Base-by-base conservation (phyloP, 768 basidiomycete species). In the Rhizopogon sp. region DNA sequence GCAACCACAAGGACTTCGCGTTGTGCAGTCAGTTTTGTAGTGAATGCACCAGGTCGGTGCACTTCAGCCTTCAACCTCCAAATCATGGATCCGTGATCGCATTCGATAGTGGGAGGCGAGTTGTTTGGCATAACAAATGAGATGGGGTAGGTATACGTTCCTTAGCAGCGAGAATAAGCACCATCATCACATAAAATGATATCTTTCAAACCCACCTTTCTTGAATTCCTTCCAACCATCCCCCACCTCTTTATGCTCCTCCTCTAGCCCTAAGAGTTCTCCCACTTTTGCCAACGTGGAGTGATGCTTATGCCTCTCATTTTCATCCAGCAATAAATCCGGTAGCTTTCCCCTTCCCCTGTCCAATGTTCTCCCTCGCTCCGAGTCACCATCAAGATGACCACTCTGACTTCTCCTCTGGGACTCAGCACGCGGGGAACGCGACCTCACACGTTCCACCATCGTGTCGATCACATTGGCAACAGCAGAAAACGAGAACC, bases 71-170 rank as follows among this genome's bases (percentile, higher is more conserved):
- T 88, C 25, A 98, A 80, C 39, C 74, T 72, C 81, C 97, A 99
- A 1, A 66, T 64, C 4, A 97, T 88, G 2, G 82, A 78, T 7
- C 94, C 96, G 60, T 80, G 87, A 39, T 86, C 83, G 57, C 85
- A 84, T 41, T 78, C 74, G 58, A 98, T 75, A 0, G 85, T 84
- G 1, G 97, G 92, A 4, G 96, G 95, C 11, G 89, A 79, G 57
- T 81, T 76, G 5, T 84, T 74, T 0, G 95, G 93, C 53, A 99
- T 84, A 9, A 87, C 73, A 67, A 98, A 94, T 5, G 92, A 93
- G 61, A 99, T 90, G 1, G 97, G 96, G 69, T 93, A 98, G 14
- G 90, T 93, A 67, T 98, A 98, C 5, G 86, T 89, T 35, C 95
- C 95, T 91, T 59, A 8, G 41, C 37, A 47, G 39, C 22, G n/a